Percentiles rank a stretch among this genome's conserved stretches.
phyloP scores from a whole-genome alignment of 2,329 filamentous ascomycete species.

The Aureobasidium mangrovei region DNA sequence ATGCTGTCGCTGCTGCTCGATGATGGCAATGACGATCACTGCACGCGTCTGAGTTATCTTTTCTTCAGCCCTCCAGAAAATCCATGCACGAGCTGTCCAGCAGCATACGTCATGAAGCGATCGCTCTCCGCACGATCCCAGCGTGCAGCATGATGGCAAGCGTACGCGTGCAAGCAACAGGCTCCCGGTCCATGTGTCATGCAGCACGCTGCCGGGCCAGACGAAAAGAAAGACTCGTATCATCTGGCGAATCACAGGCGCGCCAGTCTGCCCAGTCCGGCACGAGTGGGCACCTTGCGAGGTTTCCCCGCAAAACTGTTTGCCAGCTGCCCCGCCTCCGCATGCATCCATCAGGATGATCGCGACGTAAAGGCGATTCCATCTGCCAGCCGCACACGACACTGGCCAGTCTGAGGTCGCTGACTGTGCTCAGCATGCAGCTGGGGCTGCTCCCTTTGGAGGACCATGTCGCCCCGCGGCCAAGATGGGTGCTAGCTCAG shows the following conservation, averaged over 20 bases:
- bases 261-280: not conserved
- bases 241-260: conserved; percentile 1
- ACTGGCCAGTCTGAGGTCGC: conserved; percentile 11
- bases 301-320: conserved; percentile 11
- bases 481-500: conserved; percentile 4
- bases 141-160: not conserved
- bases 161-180: conserved; percentile 8
- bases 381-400: conserved; percentile 16
- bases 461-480: conserved; percentile 6
- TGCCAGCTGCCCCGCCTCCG: not conserved
- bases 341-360: conserved; percentile 8
- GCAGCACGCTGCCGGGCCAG: conserved; percentile 1
- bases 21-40: too few species aligned
- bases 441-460: not conserved
- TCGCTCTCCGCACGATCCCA: not conserved
- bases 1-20: not conserved
- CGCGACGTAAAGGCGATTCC: not conserved
- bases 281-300: not conserved
- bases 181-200: conserved; percentile 12
- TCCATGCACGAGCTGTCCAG: conserved; percentile 2
- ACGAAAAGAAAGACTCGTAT: conserved; percentile 2
- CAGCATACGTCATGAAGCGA: conserved; percentile 5
- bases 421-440: conserved; percentile 14
- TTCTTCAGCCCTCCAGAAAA: conserved; percentile 2
- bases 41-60: not conserved